Evolutionary conservation across 257 asterid species (phyloP), one percentile per base, ranked within the genome.

Genomic region (Przewalskia tangutica): DNA sequence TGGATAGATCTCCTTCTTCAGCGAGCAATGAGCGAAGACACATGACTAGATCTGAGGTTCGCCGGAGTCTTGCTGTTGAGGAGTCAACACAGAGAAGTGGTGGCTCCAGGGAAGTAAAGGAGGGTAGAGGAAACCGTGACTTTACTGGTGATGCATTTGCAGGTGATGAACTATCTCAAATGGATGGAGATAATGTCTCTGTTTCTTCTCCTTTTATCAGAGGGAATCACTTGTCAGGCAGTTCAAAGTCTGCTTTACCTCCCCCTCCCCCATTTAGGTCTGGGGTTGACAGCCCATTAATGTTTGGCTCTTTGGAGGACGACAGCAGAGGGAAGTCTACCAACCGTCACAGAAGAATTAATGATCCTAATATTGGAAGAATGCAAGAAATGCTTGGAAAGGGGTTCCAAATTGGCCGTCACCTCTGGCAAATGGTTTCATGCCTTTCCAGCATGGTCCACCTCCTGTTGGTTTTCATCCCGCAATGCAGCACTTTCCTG

Each of bases 331-430:
- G 91, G 84, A 91, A 94, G 90, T 82, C 92, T 46, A 88, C 82
- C 84, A 92, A 77, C 62, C 97, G 94, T 54, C 91, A 92, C 85
- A 89, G 98, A 88, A 96, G 98, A 83, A 86, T 80, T 65, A 87
- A 89, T 50, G 98, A 96, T 83, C 90, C 97, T 66, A 93, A 85
- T 84, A 85, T 90, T 89, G 97, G 94, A 84, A 89, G 98, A 85
- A 84, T 93, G 67, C 98, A 86, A 77, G 97, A 85, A 91, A 90
- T 86, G 88, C 93, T 86, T 96, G 98, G 98, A 92, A 95, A 88
- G 97, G 95, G 70, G 88, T 90, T 76, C 98, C 97, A 59, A 92
- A 82, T 86, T 96, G 99, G 99, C 93, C 91, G 77, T 92, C 99
- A 79, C 98, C 95, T n/a, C 81, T 91, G 83, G 89, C 92, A 80